Evolutionary conservation across 169 alveolate species (phyloP), one percentile per base, ranked within the genome.

Genomic region (Plasmodium billcollinsi): DNA sequence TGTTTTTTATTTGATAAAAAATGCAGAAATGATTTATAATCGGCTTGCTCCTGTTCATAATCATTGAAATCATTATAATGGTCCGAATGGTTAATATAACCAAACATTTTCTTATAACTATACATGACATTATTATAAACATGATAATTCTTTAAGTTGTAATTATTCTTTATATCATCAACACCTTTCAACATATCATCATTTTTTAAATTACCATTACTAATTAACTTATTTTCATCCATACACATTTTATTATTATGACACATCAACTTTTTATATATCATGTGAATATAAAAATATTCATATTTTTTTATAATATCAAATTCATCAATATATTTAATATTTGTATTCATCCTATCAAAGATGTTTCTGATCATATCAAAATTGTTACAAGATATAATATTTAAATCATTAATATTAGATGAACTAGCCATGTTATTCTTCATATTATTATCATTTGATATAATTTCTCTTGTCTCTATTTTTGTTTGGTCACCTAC

Each of bases 201-300:
- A 26, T 26, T 26, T 26, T 26, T 26, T 26, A 26, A 26, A 26
- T 26, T 26, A 26, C 5, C 39, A 39, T 39, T 39, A 39, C 5
- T 39, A 5, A 3, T 39, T 5, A 7, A 39, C 0, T 39, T 39
- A 39, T 39, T 39, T 39, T 7, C 47, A 39, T 39, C 47, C 47
- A 39, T 39, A 39, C 47, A 5, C 47, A 39, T 39, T 39, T 39
- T 39, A 39, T 39, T 39, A 39, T 39, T 39, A 39, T 5, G 47
- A 39, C 39, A 6, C 45, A 26, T 20, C n/a, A 18, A 66, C 43
- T 29, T 74, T 14, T 39, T 24, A 29, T 39, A 45, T 12, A 78
- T 63, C 71, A 78, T 78, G 49, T 78, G 47, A 21, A 78, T 39
- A 58, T 78, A 78, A 43, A 52, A 78, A 33, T 66, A 78, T 78